A percentile compares a stretch with the other conserved stretches of the same genome.
Conservation (phyloP, 2,329 filamentous ascomycete species). For the Pestalotiopsis sp. region DNA sequence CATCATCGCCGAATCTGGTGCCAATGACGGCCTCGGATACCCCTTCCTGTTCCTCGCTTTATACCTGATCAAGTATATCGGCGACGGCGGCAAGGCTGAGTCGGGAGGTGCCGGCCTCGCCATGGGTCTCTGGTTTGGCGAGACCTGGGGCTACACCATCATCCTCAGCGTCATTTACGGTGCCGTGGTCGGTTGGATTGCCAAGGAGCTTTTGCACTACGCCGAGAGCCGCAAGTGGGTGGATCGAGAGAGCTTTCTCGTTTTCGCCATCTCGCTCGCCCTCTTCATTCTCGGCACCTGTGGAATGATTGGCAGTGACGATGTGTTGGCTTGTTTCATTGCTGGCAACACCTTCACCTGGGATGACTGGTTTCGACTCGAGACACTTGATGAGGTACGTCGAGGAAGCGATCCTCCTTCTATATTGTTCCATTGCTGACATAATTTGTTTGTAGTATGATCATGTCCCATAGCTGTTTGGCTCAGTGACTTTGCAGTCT, state of each 20-base stretch:
- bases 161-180: conserved; percentile 80
- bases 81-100: conserved; percentile 56
- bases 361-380: conserved; percentile 92
- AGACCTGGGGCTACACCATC: conserved; percentile 85
- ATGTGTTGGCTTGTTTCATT: conserved; percentile 90
- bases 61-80: conserved; percentile 79
- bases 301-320: conserved; percentile 84
- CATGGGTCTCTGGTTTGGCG: conserved; percentile 80
- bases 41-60: conserved; percentile 85
- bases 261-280: conserved; percentile 83
- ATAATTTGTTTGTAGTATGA: neutral
- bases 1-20: conserved; percentile 80
- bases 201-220: conserved; percentile 82
- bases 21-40: conserved; percentile 88
- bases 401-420: neutral
- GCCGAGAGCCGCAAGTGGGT: conserved; percentile 81
- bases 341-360: conserved; percentile 90
- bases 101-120: conserved; percentile 66
- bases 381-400: conserved; percentile 76
- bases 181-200: conserved; percentile 75
- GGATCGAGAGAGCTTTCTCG: conserved; percentile 84
- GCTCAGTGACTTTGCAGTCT: neutral
- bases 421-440: conserved; percentile 17
- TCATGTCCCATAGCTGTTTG: neutral
- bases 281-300: conserved; percentile 87